phyloP scores from a whole-genome alignment of 2,329 filamentous ascomycete genomes.

The Fonsecaea pugnacius region DNA sequence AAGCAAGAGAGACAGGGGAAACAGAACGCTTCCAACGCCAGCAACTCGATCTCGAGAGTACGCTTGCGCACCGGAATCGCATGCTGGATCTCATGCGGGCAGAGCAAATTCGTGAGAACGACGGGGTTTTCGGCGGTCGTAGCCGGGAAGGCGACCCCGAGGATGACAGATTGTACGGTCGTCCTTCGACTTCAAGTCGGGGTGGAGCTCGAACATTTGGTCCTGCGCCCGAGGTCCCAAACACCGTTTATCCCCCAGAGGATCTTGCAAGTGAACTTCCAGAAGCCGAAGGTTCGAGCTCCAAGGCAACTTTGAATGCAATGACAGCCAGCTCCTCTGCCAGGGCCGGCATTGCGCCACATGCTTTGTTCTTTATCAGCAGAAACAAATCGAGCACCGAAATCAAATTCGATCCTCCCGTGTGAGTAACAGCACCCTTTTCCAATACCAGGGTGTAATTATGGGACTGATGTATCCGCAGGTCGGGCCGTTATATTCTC shows the following conservation, averaged over 20 bases:
- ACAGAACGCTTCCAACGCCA: conserved; percentile 21
- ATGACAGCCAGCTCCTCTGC: conserved; percentile 41
- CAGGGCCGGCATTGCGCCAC: conserved; percentile 62
- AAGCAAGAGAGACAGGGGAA: conserved; percentile 16
- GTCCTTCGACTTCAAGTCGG: conserved; percentile 13
- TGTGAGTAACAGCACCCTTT: conserved; percentile 51
- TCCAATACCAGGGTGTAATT: background rate
- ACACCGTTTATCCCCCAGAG: conserved; percentile 9
- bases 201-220: conserved; percentile 2
- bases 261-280: conserved; percentile 1
- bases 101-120: conserved; percentile 25
- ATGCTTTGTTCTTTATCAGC: conserved; percentile 83
- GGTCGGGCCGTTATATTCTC: conserved; percentile 74
- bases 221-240: background rate
- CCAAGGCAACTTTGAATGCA: conserved; percentile 33
- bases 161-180: conserved; percentile 13
- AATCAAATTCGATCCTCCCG: conserved; percentile 80
- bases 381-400: conserved; percentile 82
- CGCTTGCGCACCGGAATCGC: conserved; percentile 21
- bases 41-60: conserved; percentile 22
- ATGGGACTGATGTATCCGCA: conserved; percentile 24
- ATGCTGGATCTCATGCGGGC: conserved; percentile 27
- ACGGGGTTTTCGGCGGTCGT: conserved; percentile 23
- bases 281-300: conserved; percentile 3
- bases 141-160: conserved; percentile 12